Conservation (phyloP, 2,329 filamentous ascomycete species). For the Podosphaera fusca region DNA sequence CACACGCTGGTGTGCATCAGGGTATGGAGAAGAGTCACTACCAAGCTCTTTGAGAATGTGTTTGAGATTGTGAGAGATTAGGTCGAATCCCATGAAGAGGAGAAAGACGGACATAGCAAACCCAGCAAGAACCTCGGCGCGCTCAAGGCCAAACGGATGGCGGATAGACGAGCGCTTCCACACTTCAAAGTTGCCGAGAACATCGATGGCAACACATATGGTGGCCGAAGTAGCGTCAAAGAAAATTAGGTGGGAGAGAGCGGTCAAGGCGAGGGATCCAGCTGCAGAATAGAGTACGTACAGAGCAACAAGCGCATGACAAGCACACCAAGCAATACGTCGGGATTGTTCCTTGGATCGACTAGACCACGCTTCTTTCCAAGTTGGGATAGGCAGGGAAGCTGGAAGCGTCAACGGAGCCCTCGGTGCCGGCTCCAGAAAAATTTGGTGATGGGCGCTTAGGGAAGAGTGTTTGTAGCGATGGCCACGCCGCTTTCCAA, state of each 20-base stretch:
- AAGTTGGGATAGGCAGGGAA: constrained; percentile 74
- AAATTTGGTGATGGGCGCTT: constrained; percentile 73
- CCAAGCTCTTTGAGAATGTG: constrained; percentile 61
- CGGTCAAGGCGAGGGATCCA: constrained; percentile 74
- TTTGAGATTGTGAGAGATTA: constrained; percentile 82
- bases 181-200: constrained; percentile 89
- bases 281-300: constrained; percentile 72
- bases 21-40: constrained; percentile 50
- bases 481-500: constrained; percentile 81
- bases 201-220: constrained; percentile 77
- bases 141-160: constrained; percentile 81
- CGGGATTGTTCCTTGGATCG: constrained; percentile 75
- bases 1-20: constrained; percentile 41
- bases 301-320: constrained; percentile 61
- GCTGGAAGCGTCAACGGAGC: constrained; percentile 76
- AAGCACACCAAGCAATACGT: constrained; percentile 71
- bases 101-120: constrained; percentile 92
- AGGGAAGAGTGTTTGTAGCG: constrained; percentile 96
- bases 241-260: constrained; percentile 76
- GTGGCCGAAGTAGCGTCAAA: constrained; percentile 87
- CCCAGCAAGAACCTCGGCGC: constrained; percentile 79
- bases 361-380: constrained; percentile 67
- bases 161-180: constrained; percentile 85
- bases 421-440: constrained; percentile 70
- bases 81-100: constrained; percentile 90